phyloP scores from a whole-genome alignment of 208 protist genomes.

The Naegleria gruberi region DNA sequence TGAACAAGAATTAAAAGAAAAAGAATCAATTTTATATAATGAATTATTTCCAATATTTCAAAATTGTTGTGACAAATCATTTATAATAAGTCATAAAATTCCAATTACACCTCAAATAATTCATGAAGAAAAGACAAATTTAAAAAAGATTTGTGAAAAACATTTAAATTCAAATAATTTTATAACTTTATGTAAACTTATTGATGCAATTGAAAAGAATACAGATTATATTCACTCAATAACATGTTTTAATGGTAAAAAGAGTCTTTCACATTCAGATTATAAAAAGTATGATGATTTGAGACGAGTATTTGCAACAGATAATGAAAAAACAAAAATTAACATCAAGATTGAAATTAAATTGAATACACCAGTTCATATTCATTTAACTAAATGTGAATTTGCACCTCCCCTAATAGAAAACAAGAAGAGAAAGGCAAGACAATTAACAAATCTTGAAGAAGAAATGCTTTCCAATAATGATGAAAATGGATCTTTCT shows the following conservation, averaged over 20 bases:
- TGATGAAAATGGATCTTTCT: not conserved
- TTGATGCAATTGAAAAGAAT: not conserved
- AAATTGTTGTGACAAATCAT: not conserved
- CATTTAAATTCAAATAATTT: not conserved
- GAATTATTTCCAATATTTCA: not conserved
- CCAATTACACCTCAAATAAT: not conserved
- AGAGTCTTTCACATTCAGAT: not conserved
- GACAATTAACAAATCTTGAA: not conserved
- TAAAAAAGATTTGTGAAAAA: not conserved
- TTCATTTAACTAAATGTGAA: not conserved
- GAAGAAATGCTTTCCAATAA: not conserved
- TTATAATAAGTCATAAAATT: not conserved
- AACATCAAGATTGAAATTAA: not conserved
- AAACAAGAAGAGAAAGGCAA: not conserved
- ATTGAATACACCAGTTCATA: not conserved
- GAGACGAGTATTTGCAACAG: not conserved
- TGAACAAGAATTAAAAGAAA: not conserved
- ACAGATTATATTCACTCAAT: not conserved
- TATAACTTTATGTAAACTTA: not conserved
- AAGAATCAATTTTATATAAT: not conserved
- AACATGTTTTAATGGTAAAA: not conserved
- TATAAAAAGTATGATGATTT: not conserved
- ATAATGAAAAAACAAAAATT: slow-evolving; percentile 6
- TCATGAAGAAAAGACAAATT: not conserved
- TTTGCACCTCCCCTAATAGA: not conserved